phyloP scores from a whole-genome alignment of 192 early-diverging fungal genomes.

The Linnemannia exigua region DNA sequence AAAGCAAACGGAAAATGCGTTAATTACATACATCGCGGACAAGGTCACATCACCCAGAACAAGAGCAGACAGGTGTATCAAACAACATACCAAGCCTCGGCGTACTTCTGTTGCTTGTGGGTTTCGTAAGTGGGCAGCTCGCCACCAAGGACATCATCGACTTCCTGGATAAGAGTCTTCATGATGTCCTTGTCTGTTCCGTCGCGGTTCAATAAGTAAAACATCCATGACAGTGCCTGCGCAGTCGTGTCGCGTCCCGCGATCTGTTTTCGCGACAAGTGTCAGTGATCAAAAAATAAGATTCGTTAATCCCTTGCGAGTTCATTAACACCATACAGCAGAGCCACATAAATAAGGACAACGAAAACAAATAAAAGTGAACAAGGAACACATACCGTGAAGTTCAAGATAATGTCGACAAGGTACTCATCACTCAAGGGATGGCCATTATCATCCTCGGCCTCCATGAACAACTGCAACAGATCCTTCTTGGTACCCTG shows the following conservation, averaged over 20 bases:
- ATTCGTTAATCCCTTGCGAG: too few relatives aligned
- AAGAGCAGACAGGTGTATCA: too few relatives aligned
- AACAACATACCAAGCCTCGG: slow-evolving; percentile 52
- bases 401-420: slow-evolving; percentile 55
- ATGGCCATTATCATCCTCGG: slow-evolving; percentile 44
- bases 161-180: slow-evolving; percentile 42
- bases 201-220: slow-evolving; percentile 52
- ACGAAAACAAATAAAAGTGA: too few relatives aligned
- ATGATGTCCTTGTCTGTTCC: slow-evolving; percentile 38
- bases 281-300: too few relatives aligned
- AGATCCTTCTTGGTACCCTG: slow-evolving; percentile 33
- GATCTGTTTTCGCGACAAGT: too few relatives aligned
- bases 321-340: too few relatives aligned
- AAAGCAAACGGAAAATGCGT: too few relatives aligned
- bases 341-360: too few relatives aligned
- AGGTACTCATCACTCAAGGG: slow-evolving; percentile 38
- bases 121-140: slow-evolving; percentile 20
- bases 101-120: slow-evolving; percentile 30
- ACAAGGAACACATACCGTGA: slow-evolving; percentile 33
- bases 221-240: slow-evolving; percentile 63
- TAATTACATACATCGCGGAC: too few relatives aligned
- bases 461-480: slow-evolving; percentile 57
- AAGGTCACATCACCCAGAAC: too few relatives aligned
- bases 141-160: slow-evolving; percentile 10
- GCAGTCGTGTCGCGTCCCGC: slow-evolving; percentile 70